phyloP scores from a whole-genome alignment of 1,139 yeast genomes.

The Saccharomyces pastorianus region DNA sequence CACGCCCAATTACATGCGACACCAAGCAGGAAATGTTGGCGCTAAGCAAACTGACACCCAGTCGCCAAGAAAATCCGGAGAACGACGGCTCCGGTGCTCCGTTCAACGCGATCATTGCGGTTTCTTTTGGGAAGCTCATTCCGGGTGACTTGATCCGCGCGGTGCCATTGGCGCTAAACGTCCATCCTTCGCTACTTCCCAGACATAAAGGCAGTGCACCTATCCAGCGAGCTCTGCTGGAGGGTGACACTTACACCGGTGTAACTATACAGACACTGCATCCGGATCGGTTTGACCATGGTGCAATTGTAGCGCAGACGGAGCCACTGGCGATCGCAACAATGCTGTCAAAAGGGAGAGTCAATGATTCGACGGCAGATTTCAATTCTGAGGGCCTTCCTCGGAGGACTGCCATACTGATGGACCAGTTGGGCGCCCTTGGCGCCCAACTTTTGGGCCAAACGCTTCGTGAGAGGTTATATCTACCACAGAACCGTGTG shows the following conservation, averaged over 20 bases:
- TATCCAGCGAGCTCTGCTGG: constrained; percentile 66
- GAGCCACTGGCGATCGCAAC: constrained; percentile 34
- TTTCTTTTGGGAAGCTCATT: constrained; percentile 76
- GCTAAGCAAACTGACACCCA: constrained; percentile 15
- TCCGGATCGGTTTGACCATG: constrained; percentile 78
- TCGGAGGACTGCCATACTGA: constrained; percentile 16
- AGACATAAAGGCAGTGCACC: constrained; percentile 86
- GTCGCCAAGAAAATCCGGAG: background rate
- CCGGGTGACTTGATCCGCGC: constrained; percentile 48
- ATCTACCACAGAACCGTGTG: constrained; percentile 7
- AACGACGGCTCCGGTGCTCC: constrained; percentile 11
- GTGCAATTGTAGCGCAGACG: constrained; percentile 60
- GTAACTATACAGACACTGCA: constrained; percentile 86
- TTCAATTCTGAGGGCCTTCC: constrained; percentile 12
- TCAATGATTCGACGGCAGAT: constrained; percentile 7
- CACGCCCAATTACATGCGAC: constrained; percentile 51
- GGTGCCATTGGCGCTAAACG: constrained; percentile 61
- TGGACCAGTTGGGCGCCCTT: constrained; percentile 44
- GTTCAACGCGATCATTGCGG: constrained; percentile 72
- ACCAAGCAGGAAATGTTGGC: constrained; percentile 43
- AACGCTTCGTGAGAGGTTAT: constrained; percentile 35
- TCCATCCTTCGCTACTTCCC: constrained; percentile 89
- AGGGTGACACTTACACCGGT: constrained; percentile 60
- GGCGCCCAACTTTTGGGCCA: constrained; percentile 55
- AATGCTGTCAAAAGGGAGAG: constrained; percentile 6